Percentiles rank a stretch among this genome's conserved stretches.
These are phyloP conservation scores for Cercospora sesami DNA, from an alignment of 2,329 filamentous ascomycete genomes.

Conservation along the genomic window DNA sequence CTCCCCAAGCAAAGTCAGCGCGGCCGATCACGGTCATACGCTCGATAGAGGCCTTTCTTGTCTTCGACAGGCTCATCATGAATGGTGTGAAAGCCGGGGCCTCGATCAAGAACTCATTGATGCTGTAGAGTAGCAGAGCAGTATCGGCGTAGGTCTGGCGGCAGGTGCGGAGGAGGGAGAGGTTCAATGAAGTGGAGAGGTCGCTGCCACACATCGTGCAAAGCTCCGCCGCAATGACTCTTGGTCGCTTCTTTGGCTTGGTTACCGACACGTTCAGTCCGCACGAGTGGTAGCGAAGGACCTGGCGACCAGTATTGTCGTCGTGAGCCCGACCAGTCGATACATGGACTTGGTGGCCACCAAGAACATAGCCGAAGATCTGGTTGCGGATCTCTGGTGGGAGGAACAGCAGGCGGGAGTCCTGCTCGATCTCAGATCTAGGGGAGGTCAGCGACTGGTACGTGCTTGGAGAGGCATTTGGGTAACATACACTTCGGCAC, in stretches of 20 bases:
- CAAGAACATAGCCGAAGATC: background rate
- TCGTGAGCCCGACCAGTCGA: background rate
- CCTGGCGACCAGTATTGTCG: background rate
- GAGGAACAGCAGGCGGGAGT: background rate
- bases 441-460: background rate
- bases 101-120: background rate
- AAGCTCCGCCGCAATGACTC: background rate
- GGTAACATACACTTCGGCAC: background rate
- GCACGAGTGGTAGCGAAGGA: background rate
- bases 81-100: background rate
- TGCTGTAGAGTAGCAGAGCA: background rate
- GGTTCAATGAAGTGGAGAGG: background rate
- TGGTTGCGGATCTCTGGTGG: background rate
- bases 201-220: background rate
- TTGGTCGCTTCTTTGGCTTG: background rate
- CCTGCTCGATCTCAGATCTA: background rate
- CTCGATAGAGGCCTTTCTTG: background rate
- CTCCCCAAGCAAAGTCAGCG: background rate
- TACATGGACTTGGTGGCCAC: background rate
- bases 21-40: background rate
- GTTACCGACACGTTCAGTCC: background rate
- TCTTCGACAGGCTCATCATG: background rate
- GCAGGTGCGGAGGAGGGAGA: background rate
- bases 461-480: background rate
- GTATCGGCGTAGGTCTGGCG: background rate